Evolutionary conservation across 306 rosid species (phyloP).

Genomic region (Comarum palustre): DNA sequence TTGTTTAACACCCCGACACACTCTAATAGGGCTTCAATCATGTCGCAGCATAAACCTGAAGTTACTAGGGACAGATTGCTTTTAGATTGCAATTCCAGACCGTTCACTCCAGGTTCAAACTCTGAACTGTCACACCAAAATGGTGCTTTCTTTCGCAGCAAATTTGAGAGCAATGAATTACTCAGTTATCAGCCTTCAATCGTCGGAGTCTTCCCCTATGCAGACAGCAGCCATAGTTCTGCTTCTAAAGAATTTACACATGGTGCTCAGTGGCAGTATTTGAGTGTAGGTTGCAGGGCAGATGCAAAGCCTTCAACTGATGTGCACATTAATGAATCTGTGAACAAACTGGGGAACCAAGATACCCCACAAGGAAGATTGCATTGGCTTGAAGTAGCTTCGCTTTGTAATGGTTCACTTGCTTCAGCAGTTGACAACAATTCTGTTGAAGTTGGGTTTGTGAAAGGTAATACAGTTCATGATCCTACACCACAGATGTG

Average conservation of each 20-base stretch:
- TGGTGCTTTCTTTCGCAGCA: constrained; percentile 35
- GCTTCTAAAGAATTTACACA: constrained; percentile 34
- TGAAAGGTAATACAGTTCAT: constrained; percentile 39
- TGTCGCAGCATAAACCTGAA: constrained; percentile 16
- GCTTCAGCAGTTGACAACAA: constrained; percentile 24
- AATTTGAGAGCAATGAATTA: constrained; percentile 44
- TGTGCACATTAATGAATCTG: constrained; percentile 40
- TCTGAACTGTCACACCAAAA: constrained; percentile 37
- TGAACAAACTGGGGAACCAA: constrained; percentile 14
- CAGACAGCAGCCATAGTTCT: constrained; percentile 28
- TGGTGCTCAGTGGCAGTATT: constrained; percentile 28
- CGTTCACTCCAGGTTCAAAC: constrained; percentile 35
- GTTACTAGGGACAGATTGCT: constrained; percentile 48
- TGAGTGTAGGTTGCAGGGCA: constrained; percentile 32
- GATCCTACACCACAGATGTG: constrained; percentile 28
- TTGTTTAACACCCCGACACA: constrained; percentile 33
- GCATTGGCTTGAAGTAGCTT: constrained; percentile 57
- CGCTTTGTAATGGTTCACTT: constrained; percentile 33
- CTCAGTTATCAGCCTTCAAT: constrained; percentile 39
- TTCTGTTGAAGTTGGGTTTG: not conserved
- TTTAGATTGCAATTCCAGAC: constrained; percentile 42
- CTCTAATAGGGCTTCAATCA: constrained; percentile 26
- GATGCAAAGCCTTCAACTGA: constrained; percentile 38
- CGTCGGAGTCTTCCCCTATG: constrained; percentile 39
- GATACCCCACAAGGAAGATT: constrained; percentile 38